phyloP scores from a whole-genome alignment of 2,329 filamentous ascomycete genomes.

The Aspergillus ochraceus region DNA sequence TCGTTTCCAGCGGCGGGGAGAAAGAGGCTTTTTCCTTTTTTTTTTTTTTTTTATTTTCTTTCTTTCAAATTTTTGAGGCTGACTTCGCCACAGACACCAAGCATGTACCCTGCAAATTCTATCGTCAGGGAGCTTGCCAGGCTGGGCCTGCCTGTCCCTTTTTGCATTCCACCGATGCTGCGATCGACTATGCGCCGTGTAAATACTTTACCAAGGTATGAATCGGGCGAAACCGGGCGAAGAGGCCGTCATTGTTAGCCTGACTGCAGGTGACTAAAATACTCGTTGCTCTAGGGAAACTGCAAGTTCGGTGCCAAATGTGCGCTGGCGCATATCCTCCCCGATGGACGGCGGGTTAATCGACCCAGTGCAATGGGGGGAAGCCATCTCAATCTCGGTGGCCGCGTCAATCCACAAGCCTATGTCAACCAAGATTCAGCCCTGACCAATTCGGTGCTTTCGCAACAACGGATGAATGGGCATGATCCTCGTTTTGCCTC shows the following conservation, averaged over 20 bases:
- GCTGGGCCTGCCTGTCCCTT: slow-evolving; percentile 95
- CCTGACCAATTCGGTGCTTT: slow-evolving; percentile 71
- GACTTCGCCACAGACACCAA: slow-evolving; percentile 68
- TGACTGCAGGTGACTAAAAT: slow-evolving; percentile 19
- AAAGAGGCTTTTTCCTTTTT: not conserved
- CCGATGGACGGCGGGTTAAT: slow-evolving; percentile 90
- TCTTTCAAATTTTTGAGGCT: not conserved
- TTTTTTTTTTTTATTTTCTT: not conserved
- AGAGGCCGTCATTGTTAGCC: not conserved
- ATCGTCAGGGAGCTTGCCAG: slow-evolving; percentile 91
- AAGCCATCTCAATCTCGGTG: slow-evolving; percentile 63
- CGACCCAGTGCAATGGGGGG: slow-evolving; percentile 59
- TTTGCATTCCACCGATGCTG: slow-evolving; percentile 83
- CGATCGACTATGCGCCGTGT: slow-evolving; percentile 83
- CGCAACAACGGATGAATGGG: slow-evolving; percentile 57
- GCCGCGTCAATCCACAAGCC: slow-evolving; percentile 65
- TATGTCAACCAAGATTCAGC: slow-evolving; percentile 68
- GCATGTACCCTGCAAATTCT: slow-evolving; percentile 99
- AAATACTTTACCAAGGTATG: slow-evolving; percentile 97
- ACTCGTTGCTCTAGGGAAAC: slow-evolving; percentile 67
- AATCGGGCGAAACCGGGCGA: not conserved
- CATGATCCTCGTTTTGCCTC: slow-evolving; percentile 48
- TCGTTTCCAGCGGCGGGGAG: too few relatives aligned
- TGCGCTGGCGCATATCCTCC: slow-evolving; percentile 91
- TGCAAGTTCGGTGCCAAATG: slow-evolving; percentile 99